Evolutionary conservation across 805 yeast genomes (phyloP), one percentile per base, ranked within the genome.

Genomic region (Barnettozyma populi): DNA sequence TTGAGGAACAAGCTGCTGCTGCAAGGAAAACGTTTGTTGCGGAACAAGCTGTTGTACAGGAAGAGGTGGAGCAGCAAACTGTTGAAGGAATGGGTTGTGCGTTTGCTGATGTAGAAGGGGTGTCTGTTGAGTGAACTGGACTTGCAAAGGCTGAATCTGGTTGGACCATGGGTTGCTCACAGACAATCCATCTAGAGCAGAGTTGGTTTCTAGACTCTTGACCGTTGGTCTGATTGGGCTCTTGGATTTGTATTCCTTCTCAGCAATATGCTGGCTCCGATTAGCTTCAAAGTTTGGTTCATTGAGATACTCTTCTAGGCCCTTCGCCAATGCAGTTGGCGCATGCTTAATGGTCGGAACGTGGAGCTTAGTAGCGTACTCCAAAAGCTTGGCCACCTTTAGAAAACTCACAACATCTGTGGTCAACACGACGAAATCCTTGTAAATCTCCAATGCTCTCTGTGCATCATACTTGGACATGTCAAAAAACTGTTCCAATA

Each of bases 291-390:
- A 89, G 56, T 84, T 82, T 8, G 90, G 89, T 61, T 92, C 97
- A 54, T 82, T 77, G 55, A 94, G 70, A 64, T 92, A 95, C 57
- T 90, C 97, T 62, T 89, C 94, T 52, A 94, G 76, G 13, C 95
- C 83, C 31, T 82, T 76, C 3, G 96, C 86, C 53, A 94, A 74
- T 23, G 96, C 94, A 2, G 97, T 90, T 20, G 97, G 97, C 2
- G 98, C 98, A 67, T 94, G 99, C 63, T 88, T 88, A 52, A 94
- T 90, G 13, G 96, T 90, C 34, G 99, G 99, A 31, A 94, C 96
- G 59, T 84, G 90, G 54, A 92, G 71, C 59, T 90, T 90, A 3
- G 97, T 90, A 11, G 90, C 79, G 61, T 82, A 79, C 66, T 88
- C 96, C 54, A 88, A 72, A 63, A 85, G 89, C 62, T 94, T 92